Percentiles rank a stretch among this genome's conserved stretches.
These are phyloP conservation scores for Talaromyces sp. DNA, from an alignment of 2,329 filamentous ascomycete species.

Conservation along the genomic window DNA sequence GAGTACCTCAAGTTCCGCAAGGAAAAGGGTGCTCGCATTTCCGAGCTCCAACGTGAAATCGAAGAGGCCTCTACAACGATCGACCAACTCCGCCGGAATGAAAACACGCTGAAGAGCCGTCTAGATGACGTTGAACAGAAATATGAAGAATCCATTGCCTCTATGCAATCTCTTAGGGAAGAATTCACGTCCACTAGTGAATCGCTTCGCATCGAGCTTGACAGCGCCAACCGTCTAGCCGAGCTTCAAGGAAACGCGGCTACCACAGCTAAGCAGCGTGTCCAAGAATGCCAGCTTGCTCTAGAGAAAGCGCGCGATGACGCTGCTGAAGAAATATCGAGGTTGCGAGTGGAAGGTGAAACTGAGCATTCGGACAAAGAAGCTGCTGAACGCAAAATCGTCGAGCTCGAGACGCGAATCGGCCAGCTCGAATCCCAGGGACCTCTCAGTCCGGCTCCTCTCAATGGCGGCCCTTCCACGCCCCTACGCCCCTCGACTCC, in stretches of 20 bases:
- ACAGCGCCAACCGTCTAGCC: slow-evolving; percentile 73
- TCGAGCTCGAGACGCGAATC: slow-evolving; percentile 61
- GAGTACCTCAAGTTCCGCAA: slow-evolving; percentile 89
- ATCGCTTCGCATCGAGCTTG: slow-evolving; percentile 79
- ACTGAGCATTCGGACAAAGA: slow-evolving; percentile 57
- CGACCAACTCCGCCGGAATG: slow-evolving; percentile 72
- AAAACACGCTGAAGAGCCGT: slow-evolving; percentile 73
- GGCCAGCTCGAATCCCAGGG: slow-evolving; percentile 53
- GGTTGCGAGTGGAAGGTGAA: slow-evolving; percentile 51
- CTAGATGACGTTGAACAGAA: slow-evolving; percentile 81
- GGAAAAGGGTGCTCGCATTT: slow-evolving; percentile 85
- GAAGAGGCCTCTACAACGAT: slow-evolving; percentile 77
- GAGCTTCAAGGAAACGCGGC: slow-evolving; percentile 62
- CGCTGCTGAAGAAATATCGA: slow-evolving; percentile 56
- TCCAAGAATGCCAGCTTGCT: slow-evolving; percentile 54
- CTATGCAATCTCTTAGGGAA: slow-evolving; percentile 81
- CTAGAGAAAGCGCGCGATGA: slow-evolving; percentile 58
- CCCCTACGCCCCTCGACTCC: slow-evolving; percentile 50
- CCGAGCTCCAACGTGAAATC: slow-evolving; percentile 80
- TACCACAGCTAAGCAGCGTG: slow-evolving; percentile 55
- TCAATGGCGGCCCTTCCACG: slow-evolving; percentile 45
- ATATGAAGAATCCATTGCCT: slow-evolving; percentile 75
- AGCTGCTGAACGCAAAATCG: slow-evolving; percentile 57
- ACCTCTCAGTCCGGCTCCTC: slow-evolving; percentile 50
- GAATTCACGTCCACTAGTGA: slow-evolving; percentile 77